Evolutionary conservation across 2,329 filamentous ascomycete species (phyloP), one percentile per base, ranked within the genome.

Genomic region (Ustulina deusta): DNA sequence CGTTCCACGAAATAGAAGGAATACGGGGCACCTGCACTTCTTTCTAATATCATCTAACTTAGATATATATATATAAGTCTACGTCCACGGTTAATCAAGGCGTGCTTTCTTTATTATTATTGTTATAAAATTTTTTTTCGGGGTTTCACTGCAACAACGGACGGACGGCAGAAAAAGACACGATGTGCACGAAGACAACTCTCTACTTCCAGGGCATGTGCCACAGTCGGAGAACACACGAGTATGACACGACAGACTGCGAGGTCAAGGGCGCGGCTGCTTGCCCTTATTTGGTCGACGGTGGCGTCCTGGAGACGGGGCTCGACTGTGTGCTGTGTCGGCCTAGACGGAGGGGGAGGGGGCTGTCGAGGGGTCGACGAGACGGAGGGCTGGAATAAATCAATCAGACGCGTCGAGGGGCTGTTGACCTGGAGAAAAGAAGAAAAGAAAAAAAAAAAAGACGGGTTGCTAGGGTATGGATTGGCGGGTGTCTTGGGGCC

Each of bases 161-260:
- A 2, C n/a, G 9, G 15, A 17, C 13, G 6, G 3, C 5, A 32
- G 0, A 15, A 56, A 20, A 22, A 46, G 6, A 38, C 42, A 48
- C 40, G 11, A 68, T 68, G 65, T 68, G 65, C 22, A 68, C 61
- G 2, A 64, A 36, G 44, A 51, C 0, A 20, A 58, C 65, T 1
- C 36, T 68, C 17, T 64, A 56, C 36, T 68, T 68, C 51, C 54
- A 61, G 29, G 61, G 61, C 13, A 64, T 44, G 42, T 68, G 65
- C 42, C 65, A 68, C 11, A 68, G 61, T 34, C 61, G 65, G 9
- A 51, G 61, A 17, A 38, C 25, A 3, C 29, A 68, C 29, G 61
- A 65, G 20, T 68, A 64, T 25, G 65, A 64, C 22, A 48, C 32
- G 22, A 29, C 55, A 10, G 40, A 29, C 3, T 68, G 65, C 61